Percentiles rank a stretch among this genome's conserved stretches.
Evolutionary conservation across 306 rosid species (phyloP).

Genomic region (Cucurbita moschata): DNA sequence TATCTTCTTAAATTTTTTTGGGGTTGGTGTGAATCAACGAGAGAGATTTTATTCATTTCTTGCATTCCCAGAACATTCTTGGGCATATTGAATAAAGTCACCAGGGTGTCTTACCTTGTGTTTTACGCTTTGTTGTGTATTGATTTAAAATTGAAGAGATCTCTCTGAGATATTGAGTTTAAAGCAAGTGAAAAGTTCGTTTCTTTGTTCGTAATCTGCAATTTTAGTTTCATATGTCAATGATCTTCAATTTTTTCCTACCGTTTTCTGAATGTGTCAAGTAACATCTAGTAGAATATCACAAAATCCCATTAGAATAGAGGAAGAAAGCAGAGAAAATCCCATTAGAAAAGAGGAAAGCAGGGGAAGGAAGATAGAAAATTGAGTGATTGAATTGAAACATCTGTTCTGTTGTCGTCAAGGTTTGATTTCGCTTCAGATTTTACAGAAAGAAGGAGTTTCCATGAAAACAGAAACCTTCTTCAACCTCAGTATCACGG

Average conservation of each 20-base stretch:
- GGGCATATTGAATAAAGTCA: not conserved
- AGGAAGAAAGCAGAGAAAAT: too few relatives aligned
- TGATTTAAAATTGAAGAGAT: not conserved
- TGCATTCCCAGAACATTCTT: not conserved
- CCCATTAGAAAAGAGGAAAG: not conserved
- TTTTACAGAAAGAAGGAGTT: not conserved
- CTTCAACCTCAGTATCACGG: not conserved
- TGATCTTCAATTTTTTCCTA: too few relatives aligned
- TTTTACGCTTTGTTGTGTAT: not conserved
- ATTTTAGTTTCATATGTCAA: too few relatives aligned
- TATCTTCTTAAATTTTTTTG: not conserved
- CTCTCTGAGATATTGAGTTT: not conserved
- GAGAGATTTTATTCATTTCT: slow-evolving; percentile 1
- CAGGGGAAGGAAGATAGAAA: not conserved
- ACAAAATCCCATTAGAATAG: too few relatives aligned
- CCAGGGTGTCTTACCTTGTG: not conserved
- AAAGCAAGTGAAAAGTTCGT: not conserved
- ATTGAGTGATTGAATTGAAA: not conserved
- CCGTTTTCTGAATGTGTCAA: too few relatives aligned
- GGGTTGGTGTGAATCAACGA: not conserved
- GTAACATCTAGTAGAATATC: too few relatives aligned
- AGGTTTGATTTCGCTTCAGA: not conserved
- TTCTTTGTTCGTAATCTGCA: not conserved
- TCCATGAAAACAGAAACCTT: not conserved
- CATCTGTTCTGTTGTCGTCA: not conserved